Base-by-base conservation (phyloP, 257 asterid species). In the Nicotiana attenuata region DNA sequence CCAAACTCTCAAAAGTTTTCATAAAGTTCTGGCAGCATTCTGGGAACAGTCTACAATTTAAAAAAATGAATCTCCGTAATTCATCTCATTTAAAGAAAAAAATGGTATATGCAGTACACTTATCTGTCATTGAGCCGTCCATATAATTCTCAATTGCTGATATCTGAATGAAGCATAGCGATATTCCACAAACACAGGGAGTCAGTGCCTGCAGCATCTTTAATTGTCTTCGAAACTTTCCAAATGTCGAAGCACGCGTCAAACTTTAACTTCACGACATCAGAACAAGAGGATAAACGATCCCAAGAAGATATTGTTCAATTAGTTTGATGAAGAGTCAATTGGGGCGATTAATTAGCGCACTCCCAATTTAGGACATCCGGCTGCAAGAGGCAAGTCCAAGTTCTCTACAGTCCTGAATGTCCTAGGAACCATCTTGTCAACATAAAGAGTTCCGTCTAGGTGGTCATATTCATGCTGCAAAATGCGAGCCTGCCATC, bases 381-480 rank as follows among this genome's bases (percentile, higher is more conserved):
- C 94, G 19, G 57, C 56, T 16, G 96, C 91, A 78, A 96, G 99
- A 52, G 98, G 99, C 69, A 94, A 86, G 82, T 88, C 96, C 88
- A 92, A 60, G 87, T 96, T 96, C 52, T 88, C 85, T 6, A 85
- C 91, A 8, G 94, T 87, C 79, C 99, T 87, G 85, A 96, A 94
- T 2, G 99, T 94, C 88, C 93, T 88, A 28, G 91, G 94, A 22
- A 87, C 88, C 97, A 96, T 96, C 91, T 88, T 89, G 84, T 96
- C 98, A 5, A 94, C 98, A 56, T 92, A 96, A 45, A 96, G 83
- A 19, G 92, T 94, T 22, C 98, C 99, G 0, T 92, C 94, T 22
- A 96, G 88, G 89, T 96, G 99, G 85, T 96, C 99, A 35, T 88
- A 94, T 77, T 96, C 98, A 7, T 96, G 98, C 91, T 96, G 99